Evolutionary conservation across 345 rosid species (phyloP).

Genomic region (Combretum micranthum): DNA sequence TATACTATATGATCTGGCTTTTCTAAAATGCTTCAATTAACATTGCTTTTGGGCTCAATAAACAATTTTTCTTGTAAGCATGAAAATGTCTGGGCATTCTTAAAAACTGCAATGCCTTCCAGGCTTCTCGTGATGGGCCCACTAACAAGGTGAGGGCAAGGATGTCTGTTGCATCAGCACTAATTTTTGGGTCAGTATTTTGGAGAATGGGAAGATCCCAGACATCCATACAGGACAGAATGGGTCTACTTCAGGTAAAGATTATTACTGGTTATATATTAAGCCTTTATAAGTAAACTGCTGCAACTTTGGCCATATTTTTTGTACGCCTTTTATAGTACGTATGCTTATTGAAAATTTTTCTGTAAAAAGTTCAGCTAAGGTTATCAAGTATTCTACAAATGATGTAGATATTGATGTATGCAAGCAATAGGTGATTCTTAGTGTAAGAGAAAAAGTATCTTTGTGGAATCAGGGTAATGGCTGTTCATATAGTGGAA

Average conservation of each 20-base stretch:
- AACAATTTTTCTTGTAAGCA: too few species aligned
- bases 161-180: constrained; percentile 96
- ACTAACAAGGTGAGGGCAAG: constrained; percentile 94
- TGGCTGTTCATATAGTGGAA: too few species aligned
- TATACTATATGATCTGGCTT: neutral
- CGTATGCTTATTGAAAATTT: too few species aligned
- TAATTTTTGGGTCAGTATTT: constrained; percentile 97
- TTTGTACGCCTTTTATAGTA: too few species aligned
- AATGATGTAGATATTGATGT: too few species aligned
- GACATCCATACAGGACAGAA: constrained; percentile 91
- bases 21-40: neutral
- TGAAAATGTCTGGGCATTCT: neutral
- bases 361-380: too few species aligned
- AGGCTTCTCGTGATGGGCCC: constrained; percentile 98
- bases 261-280: neutral
- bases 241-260: constrained; percentile 95
- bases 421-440: too few species aligned
- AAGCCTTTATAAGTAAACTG: too few species aligned
- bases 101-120: constrained; percentile 7
- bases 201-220: constrained; percentile 97
- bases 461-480: too few species aligned
- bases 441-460: too few species aligned
- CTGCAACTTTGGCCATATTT: too few species aligned
- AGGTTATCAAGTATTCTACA: too few species aligned
- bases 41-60: neutral